Conservation (phyloP, 139 green algal genomes). For the Chlamydomonas eustigma region DNA sequence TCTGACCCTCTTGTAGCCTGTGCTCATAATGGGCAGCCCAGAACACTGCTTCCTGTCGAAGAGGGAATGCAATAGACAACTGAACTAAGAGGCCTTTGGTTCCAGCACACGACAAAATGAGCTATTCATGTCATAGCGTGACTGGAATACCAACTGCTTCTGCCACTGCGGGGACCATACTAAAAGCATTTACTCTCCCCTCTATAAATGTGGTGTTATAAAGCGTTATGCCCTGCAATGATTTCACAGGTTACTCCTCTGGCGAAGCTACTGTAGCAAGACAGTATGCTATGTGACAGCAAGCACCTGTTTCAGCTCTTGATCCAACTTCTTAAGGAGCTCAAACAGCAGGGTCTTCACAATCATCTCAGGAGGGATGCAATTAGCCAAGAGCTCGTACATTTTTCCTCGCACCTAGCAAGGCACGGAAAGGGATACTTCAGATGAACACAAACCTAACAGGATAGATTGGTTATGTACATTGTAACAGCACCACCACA, state of each 20-base stretch:
- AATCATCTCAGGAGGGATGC: conserved; percentile 85
- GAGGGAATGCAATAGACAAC: conserved; percentile 1
- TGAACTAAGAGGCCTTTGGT: too few species aligned
- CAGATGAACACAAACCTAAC: conserved; percentile 1
- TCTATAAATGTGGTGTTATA: too few species aligned
- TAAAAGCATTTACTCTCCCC: too few species aligned
- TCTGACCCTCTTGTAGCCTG: conserved; percentile 81
- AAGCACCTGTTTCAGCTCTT: conserved; percentile 29
- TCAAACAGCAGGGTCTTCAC: conserved; percentile 67
- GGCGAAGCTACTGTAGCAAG: too few species aligned
- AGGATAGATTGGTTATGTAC: background rate
- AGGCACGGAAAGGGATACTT: background rate
- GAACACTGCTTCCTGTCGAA: conserved; percentile 35
- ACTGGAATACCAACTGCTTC: too few species aligned
- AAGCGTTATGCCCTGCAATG: too few species aligned
- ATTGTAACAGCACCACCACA: too few species aligned
- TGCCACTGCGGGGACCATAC: too few species aligned
- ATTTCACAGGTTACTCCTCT: too few species aligned
- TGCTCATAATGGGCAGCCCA: conserved; percentile 83
- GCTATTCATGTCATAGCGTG: too few species aligned
- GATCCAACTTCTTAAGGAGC: conserved; percentile 85
- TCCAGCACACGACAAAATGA: too few species aligned
- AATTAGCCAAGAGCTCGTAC: conserved; percentile 18
- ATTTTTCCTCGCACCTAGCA: conserved; percentile 53
- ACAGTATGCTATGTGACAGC: too few species aligned